phyloP scores from a whole-genome alignment of 176 grass and related monocot genomes.

The Aegilops umbellulata region DNA sequence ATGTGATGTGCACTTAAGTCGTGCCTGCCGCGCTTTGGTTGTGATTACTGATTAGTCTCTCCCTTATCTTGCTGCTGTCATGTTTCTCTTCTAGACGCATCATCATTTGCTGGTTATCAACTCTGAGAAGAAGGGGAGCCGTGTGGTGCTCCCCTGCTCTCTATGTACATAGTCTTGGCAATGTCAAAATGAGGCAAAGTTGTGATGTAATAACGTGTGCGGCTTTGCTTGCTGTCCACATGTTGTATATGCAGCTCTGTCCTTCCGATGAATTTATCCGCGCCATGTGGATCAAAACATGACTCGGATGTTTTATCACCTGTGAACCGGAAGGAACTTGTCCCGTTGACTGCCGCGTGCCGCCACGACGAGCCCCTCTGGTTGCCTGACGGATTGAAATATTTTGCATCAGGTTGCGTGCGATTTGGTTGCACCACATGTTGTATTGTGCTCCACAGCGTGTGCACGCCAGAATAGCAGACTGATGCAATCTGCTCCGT shows the following conservation, averaged over 20 bases:
- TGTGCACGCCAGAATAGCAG: not conserved
- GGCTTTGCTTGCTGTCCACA: not conserved
- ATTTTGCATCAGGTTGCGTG: not conserved
- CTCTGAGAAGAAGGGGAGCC: not conserved
- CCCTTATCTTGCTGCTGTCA: not conserved
- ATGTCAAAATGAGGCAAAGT: not conserved
- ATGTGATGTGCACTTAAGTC: not conserved
- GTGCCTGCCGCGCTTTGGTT: not conserved
- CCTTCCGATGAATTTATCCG: not conserved
- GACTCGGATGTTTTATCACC: not conserved
- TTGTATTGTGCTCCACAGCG: not conserved
- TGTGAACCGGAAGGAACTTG: conserved; percentile 7
- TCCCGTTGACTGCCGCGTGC: not conserved
- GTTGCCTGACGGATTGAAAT: too few relatives aligned
- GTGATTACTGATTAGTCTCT: not conserved
- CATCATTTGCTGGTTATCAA: not conserved
- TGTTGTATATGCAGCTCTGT: not conserved
- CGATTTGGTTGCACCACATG: not conserved
- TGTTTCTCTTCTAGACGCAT: not conserved
- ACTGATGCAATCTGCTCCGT: too few relatives aligned
- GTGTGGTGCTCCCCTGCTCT: conserved; percentile 25
- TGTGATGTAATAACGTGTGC: not conserved
- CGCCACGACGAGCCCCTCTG: not conserved
- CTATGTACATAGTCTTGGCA: not conserved
- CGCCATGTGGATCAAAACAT: not conserved